Percentiles rank a stretch among this genome's conserved stretches.
phyloP scores from a whole-genome alignment of 2,329 filamentous ascomycete species.

The Stylonectria norvegica region DNA sequence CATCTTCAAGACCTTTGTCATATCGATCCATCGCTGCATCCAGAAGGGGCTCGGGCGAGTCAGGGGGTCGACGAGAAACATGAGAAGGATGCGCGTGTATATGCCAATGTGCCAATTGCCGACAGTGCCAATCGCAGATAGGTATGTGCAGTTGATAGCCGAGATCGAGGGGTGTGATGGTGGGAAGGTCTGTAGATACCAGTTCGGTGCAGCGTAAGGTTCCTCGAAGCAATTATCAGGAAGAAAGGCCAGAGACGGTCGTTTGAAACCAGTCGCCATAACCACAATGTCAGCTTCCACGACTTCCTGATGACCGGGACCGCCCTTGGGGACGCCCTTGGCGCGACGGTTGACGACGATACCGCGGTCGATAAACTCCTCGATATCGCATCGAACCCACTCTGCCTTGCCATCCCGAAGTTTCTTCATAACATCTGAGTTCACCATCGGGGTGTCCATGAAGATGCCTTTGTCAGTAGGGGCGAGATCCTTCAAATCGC shows the following conservation, averaged over 20 bases:
- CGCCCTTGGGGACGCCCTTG: slow-evolving; percentile 71
- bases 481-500: slow-evolving; percentile 71
- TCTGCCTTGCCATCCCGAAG: slow-evolving; percentile 68
- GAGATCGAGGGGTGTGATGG: slow-evolving; percentile 69
- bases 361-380: slow-evolving; percentile 59
- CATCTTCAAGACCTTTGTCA: slow-evolving; percentile 69
- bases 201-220: slow-evolving; percentile 75
- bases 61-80: slow-evolving; percentile 79
- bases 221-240: slow-evolving; percentile 69
- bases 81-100: slow-evolving; percentile 79
- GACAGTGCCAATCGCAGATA: slow-evolving; percentile 76
- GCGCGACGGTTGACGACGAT: slow-evolving; percentile 69
- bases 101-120: slow-evolving; percentile 90
- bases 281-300: slow-evolving; percentile 74
- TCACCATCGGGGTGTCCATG: slow-evolving; percentile 83
- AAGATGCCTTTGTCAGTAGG: slow-evolving; percentile 72
- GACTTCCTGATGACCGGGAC: slow-evolving; percentile 63
- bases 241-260: slow-evolving; percentile 70
- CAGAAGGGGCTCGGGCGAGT: slow-evolving; percentile 66
- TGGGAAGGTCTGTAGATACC: slow-evolving; percentile 83
- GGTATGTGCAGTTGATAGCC: slow-evolving; percentile 79
- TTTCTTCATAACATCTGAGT: slow-evolving; percentile 73
- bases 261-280: slow-evolving; percentile 78
- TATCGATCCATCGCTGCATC: slow-evolving; percentile 86
- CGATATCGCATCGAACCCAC: slow-evolving; percentile 80